phyloP scores from a whole-genome alignment of 164 flowering plant species.

The Warburgia ugandensis region DNA sequence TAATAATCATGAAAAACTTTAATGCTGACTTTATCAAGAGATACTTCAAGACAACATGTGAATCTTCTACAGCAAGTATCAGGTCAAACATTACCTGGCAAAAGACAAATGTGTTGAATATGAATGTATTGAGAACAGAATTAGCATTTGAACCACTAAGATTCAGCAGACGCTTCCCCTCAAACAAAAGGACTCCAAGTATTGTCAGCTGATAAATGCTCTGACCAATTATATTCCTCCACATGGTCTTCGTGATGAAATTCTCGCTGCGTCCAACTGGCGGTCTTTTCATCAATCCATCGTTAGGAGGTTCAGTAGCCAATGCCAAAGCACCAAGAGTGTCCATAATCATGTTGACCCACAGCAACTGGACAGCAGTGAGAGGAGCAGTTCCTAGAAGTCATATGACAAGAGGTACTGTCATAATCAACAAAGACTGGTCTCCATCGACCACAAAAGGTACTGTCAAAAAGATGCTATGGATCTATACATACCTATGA shows the following conservation, averaged over 20 bases:
- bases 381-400: conserved; percentile 76
- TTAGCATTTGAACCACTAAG: conserved; percentile 39
- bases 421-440: not conserved
- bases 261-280: conserved; percentile 44
- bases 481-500: conserved; percentile 39
- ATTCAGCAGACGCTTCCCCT: conserved; percentile 42
- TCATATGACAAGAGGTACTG: conserved; percentile 6
- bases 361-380: conserved; percentile 76
- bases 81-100: conserved; percentile 87
- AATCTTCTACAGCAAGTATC: no score
- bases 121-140: conserved; percentile 44
- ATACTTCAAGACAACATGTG: no score
- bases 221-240: conserved; percentile 81
- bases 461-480: no score
- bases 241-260: conserved; percentile 59
- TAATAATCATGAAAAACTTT: no score
- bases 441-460: not conserved
- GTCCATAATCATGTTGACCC: conserved; percentile 93
- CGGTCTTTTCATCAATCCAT: conserved; percentile 54
- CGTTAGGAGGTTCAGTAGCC: conserved; percentile 78
- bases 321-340: conserved; percentile 80
- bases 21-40: no score
- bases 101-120: conserved; percentile 67
- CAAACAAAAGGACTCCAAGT: conserved; percentile 36
- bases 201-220: conserved; percentile 54